A percentile compares a stretch with the other conserved stretches of the same genome.
Evolutionary conservation across 768 basidiomycete species (phyloP).

Genomic region (Hygrophoropsis aurantiaca): DNA sequence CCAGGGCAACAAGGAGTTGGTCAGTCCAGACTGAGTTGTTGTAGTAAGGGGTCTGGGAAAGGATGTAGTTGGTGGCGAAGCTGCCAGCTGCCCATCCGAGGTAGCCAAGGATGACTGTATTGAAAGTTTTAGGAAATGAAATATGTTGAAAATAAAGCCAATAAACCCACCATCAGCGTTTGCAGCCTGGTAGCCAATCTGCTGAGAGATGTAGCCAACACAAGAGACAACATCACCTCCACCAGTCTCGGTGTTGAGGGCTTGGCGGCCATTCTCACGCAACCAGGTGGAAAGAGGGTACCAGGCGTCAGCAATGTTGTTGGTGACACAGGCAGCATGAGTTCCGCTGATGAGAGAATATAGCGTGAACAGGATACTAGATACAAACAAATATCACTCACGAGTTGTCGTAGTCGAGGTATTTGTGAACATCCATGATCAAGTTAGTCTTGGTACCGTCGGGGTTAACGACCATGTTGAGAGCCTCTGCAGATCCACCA

Average conservation of each 20-base stretch:
- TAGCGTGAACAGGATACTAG: background rate
- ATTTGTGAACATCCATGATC: constrained; percentile 64
- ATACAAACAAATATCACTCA: constrained; percentile 29
- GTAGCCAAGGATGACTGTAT: constrained; percentile 51
- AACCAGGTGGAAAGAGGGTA: constrained; percentile 49
- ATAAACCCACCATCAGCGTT: constrained; percentile 46
- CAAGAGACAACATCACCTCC: constrained; percentile 54
- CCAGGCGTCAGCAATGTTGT: constrained; percentile 51
- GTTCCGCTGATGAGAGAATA: constrained; percentile 30
- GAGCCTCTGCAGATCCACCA: constrained; percentile 49
- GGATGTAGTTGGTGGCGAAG: constrained; percentile 38
- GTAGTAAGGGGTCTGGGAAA: constrained; percentile 32
- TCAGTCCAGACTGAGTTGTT: constrained; percentile 36
- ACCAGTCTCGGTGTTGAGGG: constrained; percentile 61
- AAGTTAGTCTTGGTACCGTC: constrained; percentile 46
- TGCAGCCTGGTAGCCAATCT: constrained; percentile 44
- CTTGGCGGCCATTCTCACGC: constrained; percentile 48
- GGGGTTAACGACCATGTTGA: constrained; percentile 43
- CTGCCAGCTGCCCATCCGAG: constrained; percentile 62
- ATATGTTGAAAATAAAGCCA: background rate
- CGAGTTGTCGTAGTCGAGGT: constrained; percentile 55
- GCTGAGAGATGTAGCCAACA: constrained; percentile 42
- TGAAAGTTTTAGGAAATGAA: background rate
- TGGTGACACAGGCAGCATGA: constrained; percentile 48
- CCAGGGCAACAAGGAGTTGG: constrained; percentile 36